A percentile compares a stretch with the other conserved stretches of the same genome.
Conservation (phyloP, 495 filamentous ascomycete genomes). For the Venustampulla echinocandica region DNA sequence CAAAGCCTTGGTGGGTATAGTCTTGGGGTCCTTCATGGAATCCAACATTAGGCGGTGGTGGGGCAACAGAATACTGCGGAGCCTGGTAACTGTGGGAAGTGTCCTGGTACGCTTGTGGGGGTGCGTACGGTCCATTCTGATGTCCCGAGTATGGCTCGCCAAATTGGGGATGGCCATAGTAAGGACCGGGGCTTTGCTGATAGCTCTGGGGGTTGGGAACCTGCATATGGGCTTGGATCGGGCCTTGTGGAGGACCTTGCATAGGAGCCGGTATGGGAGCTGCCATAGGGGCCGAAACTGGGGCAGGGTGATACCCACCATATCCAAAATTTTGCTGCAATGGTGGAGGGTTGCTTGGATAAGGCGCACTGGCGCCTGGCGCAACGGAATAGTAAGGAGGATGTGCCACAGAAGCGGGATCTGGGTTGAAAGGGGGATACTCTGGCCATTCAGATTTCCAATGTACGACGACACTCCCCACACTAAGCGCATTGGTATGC, state of each 20-base stretch:
- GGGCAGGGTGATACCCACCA: slow-evolving; percentile 30
- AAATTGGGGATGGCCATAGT: slow-evolving; percentile 31
- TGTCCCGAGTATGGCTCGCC: slow-evolving; percentile 28
- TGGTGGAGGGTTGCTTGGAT: slow-evolving; percentile 6
- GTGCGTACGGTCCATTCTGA: slow-evolving; percentile 29
- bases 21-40: slow-evolving; percentile 18
- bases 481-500: slow-evolving; percentile 58
- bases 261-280: slow-evolving; percentile 3
- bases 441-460: slow-evolving; percentile 77
- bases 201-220: slow-evolving; percentile 24
- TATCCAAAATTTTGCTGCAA: slow-evolving; percentile 22
- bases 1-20: slow-evolving; percentile 26
- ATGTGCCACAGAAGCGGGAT: slow-evolving; percentile 28
- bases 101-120: slow-evolving; percentile 21
- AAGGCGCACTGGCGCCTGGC: slow-evolving; percentile 14
- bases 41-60: slow-evolving; percentile 5
- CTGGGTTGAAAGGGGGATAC: slow-evolving; percentile 56
- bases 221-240: slow-evolving; percentile 13
- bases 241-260: slow-evolving; percentile 6
- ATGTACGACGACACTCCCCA: slow-evolving; percentile 58
- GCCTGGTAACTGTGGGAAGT: slow-evolving; percentile 14
- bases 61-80: slow-evolving; percentile 15
- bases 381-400: slow-evolving; percentile 16
- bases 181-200: slow-evolving; percentile 30
- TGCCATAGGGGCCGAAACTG: slow-evolving; percentile 15